Base-by-base conservation (phyloP, 768 basidiomycete species). In the Rhodocollybia butyracea region DNA sequence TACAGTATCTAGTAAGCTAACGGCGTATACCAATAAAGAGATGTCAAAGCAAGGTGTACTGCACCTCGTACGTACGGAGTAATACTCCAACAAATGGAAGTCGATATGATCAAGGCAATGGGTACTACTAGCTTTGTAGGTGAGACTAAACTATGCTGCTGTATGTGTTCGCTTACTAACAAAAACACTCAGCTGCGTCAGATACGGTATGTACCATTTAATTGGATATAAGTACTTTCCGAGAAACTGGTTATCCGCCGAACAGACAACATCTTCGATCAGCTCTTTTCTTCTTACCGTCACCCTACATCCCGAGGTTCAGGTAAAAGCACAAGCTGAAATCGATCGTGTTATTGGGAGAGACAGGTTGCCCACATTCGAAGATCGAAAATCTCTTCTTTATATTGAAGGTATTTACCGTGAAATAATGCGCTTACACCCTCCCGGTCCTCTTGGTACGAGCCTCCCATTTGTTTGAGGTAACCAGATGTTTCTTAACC, bases 321-420 rank as follows among this genome's bases (percentile, higher is more conserved):
- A n/a, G n/a, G n/a, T n/a, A n/a, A n/a, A n/a, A n/a, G n/a, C n/a
- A 6, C 68, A 68, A 24, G 61, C 48, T 13, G 70, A 72, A 47
- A 51, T 72, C 3, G 67, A 72, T 53, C 50, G 54, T 1, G 64
- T 67, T 15, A 51, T 69, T 11, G 69, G 70, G 8, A 26, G 50
- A 8, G 55, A 65, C 21, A 57, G 66, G 6, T 51, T 70, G 21
- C 63, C 66, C 3, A 53, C 46, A 10, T 54, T 61, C 41, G 38
- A 56, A 13, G 68, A 68, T 26, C 29, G 43, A 65, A 5, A 51
- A 52, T 34, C 62, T 64, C 6, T 46, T 8, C 45, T 24, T 7
- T 46, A 46, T 46, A 24, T 46, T 22, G 45, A 46, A 26, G 45
- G 21, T 12, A 38, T 68, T 21, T 15, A 57, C 41, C 58, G 47